These are phyloP conservation scores for Penicillium silybi DNA, from an alignment of 495 filamentous ascomycete species.

Conservation along the genomic window DNA sequence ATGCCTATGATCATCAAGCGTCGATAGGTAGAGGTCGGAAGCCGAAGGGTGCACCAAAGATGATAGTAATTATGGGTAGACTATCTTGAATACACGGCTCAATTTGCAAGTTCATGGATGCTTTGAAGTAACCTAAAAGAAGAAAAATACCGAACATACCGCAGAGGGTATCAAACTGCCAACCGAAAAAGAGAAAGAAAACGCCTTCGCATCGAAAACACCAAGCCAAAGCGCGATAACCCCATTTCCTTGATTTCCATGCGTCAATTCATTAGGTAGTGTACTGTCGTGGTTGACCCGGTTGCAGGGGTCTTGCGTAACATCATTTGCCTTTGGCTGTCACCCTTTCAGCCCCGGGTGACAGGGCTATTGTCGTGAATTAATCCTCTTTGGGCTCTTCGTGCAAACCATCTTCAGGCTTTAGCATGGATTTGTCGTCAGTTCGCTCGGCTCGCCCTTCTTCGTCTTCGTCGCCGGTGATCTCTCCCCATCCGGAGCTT, in stretches of 20 bases:
- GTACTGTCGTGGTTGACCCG: constrained; percentile 5
- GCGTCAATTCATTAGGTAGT: constrained; percentile 26
- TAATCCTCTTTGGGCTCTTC: constrained; percentile 11
- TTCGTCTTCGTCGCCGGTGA: constrained; percentile 43
- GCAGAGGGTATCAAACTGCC: constrained; percentile 27
- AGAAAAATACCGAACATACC: constrained; percentile 15
- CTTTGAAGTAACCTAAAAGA: constrained; percentile 1
- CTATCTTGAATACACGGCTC: constrained; percentile 7
- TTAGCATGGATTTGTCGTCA: constrained; percentile 23
- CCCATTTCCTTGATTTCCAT: constrained; percentile 12
- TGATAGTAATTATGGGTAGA: background rate
- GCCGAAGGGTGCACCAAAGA: background rate
- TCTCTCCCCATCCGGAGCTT: constrained; percentile 61
- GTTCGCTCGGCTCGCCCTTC: constrained; percentile 10
- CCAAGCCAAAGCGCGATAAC: constrained; percentile 13
- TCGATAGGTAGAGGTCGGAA: background rate
- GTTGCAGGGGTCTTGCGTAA: constrained; percentile 10
- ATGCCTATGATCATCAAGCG: constrained; percentile 27
- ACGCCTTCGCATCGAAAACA: constrained; percentile 11
- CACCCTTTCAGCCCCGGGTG: background rate
- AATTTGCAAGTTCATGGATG: constrained; percentile 11
- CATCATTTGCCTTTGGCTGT: constrained; percentile 13
- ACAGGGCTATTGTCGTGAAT: constrained; percentile 1
- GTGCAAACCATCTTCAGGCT: constrained; percentile 3
- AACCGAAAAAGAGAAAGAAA: constrained; percentile 7